phyloP scores from a whole-genome alignment of 192 early-diverging fungal species.

The Haplosporangium gracile region DNA sequence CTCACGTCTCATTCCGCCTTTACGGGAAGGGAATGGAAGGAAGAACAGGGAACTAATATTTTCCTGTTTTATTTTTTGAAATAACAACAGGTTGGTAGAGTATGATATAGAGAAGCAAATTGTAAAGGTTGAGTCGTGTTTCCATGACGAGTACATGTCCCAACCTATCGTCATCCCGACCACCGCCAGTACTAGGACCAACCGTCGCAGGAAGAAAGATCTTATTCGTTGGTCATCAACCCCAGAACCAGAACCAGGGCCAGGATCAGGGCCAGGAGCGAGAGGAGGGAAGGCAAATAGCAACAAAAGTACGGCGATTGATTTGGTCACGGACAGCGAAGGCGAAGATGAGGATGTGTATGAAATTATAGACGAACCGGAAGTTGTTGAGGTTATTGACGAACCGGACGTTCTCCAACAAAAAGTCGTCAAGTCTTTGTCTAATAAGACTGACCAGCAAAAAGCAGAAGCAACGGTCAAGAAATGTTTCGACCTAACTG shows the following conservation, averaged over 20 bases:
- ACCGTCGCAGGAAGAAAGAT: background rate
- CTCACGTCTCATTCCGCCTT: background rate
- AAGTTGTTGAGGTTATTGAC: background rate
- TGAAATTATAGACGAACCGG: background rate
- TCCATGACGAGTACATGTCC: slow-evolving; percentile 16
- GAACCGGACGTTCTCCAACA: background rate
- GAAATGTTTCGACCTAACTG: slow-evolving; percentile 20
- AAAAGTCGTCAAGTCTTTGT: background rate
- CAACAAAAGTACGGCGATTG: background rate
- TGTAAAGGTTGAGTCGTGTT: slow-evolving; percentile 23
- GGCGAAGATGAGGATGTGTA: background rate
- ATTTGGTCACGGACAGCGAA: slow-evolving; percentile 14
- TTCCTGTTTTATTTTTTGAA: background rate
- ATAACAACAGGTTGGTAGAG: background rate
- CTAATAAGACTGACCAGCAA: background rate
- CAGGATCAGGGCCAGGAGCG: background rate
- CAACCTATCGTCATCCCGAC: background rate
- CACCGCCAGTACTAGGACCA: background rate
- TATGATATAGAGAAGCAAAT: slow-evolving; percentile 17
- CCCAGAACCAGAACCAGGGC: background rate
- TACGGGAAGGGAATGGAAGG: background rate
- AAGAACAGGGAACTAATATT: background rate
- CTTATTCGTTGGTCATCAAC: too few species aligned
- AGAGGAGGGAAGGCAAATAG: background rate
- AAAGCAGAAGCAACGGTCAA: background rate